Evolutionary conservation across 106 monocot genomes (phyloP).

Genomic region (Dioscorea alata): DNA sequence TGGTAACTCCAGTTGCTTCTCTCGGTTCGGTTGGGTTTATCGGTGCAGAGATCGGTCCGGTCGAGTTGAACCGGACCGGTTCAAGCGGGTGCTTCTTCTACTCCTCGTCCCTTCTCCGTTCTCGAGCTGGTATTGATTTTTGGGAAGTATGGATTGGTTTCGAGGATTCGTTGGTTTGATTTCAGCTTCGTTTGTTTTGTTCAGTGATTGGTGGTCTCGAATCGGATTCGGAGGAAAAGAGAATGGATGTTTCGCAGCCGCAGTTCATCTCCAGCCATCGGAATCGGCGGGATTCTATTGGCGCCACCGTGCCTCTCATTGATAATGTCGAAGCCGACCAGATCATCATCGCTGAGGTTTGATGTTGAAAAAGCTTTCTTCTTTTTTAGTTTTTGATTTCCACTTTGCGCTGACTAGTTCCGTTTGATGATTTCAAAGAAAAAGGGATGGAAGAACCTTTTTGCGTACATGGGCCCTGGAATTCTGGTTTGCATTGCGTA

Average conservation of each 20-base stretch:
- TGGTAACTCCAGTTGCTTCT: too few species aligned
- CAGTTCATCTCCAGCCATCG: constrained; percentile 72
- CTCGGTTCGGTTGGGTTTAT: too few species aligned
- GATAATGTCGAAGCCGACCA: constrained; percentile 56
- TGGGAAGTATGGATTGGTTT: too few species aligned
- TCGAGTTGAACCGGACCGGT: too few species aligned
- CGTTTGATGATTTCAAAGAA: constrained; percentile 19
- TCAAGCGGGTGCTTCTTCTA: too few species aligned
- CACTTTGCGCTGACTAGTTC: background rate
- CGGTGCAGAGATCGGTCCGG: too few species aligned
- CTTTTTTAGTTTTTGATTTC: background rate
- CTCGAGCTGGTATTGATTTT: too few species aligned
- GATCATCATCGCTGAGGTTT: constrained; percentile 70
- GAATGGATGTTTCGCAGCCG: constrained; percentile 1
- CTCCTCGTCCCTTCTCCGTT: too few species aligned
- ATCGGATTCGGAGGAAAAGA: background rate
- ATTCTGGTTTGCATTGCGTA: constrained; percentile 95
- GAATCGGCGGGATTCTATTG: constrained; percentile 22
- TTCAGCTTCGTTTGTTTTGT: too few species aligned
- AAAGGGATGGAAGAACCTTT: constrained; percentile 86
- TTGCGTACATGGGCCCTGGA: constrained; percentile 83
- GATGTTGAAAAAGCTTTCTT: constrained; percentile 1
- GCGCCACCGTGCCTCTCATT: constrained; percentile 53
- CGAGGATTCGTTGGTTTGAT: too few species aligned
- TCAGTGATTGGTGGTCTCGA: too few species aligned